Evolutionary conservation across 306 rosid species (phyloP), one percentile per base, ranked within the genome.

Genomic region (Begonia peltatifolia): DNA sequence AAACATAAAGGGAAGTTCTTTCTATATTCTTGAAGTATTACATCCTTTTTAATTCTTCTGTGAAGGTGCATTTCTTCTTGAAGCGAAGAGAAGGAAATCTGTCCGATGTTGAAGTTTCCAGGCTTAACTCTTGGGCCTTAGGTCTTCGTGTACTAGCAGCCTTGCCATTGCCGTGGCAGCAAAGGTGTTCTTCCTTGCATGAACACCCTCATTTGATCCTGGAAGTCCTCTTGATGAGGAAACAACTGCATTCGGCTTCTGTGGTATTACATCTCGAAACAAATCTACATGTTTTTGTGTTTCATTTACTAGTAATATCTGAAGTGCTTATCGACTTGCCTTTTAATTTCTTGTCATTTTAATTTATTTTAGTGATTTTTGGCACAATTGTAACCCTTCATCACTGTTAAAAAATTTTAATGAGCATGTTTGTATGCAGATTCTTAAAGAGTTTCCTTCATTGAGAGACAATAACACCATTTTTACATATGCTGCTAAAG

Each of bases 1-100:
- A 30, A 25, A 30, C 38, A 30, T 5, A 30, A 30, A 30, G 8
- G 9, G 38, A 30, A 7, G 35, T 30, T 30, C 36, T 12, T 67
- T 68, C 59, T 52, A 52, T 71, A 14, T 49, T 52, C 61, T 44
- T 64, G 58, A 10, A 14, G 22, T 76, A 52, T 71, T 52, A 17
- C 14, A 54, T 56, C 64, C 59, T 61, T 55, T 63, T 36, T 59
- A 49, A 11, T 50, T 38, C 42, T 46, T 66, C 42, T 74, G 67
- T 71, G 50, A 76, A 89, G 97, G 97, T 89, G 69, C 97, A 89
- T 65, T 89, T 89, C 78, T 89, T 89, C 76, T 78, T 89, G 47
- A 85, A 89, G 81, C 94, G 95, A 58, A 82, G 95, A 72, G 97
- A 82, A 78, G 95, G 97, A 53, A 85, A 89, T 78, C 82, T 89